phyloP scores from a whole-genome alignment of 1,284 basidiomycete genomes.

The Cystobasidium slooffiae region DNA sequence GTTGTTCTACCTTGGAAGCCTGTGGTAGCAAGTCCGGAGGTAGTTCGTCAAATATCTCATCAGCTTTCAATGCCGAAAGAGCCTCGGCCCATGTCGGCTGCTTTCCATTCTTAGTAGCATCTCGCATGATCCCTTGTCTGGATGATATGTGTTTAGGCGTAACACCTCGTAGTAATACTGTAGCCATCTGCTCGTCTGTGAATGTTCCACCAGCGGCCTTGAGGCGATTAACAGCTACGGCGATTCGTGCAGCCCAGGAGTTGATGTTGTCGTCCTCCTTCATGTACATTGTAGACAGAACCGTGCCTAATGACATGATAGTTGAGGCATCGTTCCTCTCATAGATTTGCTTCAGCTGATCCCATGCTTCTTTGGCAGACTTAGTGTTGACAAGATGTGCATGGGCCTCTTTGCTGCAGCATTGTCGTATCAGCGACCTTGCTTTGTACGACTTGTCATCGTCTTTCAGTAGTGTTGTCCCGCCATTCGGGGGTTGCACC shows the following conservation, averaged over 20 bases:
- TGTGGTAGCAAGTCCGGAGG: not conserved
- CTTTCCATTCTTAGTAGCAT: not conserved
- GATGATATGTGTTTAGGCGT: not conserved
- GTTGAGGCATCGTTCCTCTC: not conserved
- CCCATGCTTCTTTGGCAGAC: constrained; percentile 1
- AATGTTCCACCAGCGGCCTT: not conserved
- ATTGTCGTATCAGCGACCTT: too few species aligned
- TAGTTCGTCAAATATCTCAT: not conserved
- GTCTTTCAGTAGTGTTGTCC: too few species aligned
- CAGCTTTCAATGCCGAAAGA: not conserved
- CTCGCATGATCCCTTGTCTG: not conserved
- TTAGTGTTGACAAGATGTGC: not conserved
- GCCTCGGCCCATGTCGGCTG: not conserved
- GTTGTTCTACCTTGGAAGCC: not conserved
- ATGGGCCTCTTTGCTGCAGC: too few species aligned
- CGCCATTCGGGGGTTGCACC: too few species aligned
- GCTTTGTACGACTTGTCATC: too few species aligned
- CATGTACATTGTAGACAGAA: not conserved
- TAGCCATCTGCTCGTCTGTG: not conserved
- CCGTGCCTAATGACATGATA: not conserved
- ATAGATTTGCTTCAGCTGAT: not conserved
- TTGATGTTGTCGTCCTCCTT: not conserved
- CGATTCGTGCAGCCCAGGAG: not conserved
- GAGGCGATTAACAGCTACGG: not conserved
- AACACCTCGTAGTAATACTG: not conserved